Evolutionary conservation across 495 filamentous ascomycete species (phyloP).

Genomic region (Penicillium diatomitis): DNA sequence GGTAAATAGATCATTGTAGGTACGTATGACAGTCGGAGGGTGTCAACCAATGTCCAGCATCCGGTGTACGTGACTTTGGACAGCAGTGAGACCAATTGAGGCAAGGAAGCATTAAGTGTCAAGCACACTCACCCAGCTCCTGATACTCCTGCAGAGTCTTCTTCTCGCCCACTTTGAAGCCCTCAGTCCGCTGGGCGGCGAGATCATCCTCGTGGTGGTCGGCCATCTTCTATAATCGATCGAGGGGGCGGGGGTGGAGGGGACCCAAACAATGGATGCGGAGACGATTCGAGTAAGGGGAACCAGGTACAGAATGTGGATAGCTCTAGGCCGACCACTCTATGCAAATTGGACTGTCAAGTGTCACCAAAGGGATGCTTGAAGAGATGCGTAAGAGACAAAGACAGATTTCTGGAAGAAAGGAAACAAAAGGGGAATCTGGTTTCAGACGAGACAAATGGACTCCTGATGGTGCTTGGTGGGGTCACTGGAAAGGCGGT

Average conservation of each 20-base stretch:
- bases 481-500: slow-evolving; percentile 41
- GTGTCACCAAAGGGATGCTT: not conserved
- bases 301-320: not conserved
- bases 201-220: slow-evolving; percentile 75
- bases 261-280: slow-evolving; percentile 3
- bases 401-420: not conserved
- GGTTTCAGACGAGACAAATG: not conserved
- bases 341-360: not conserved
- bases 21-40: not conserved
- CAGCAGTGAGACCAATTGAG: not conserved
- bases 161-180: slow-evolving; percentile 97
- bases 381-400: not conserved
- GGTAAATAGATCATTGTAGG: not conserved
- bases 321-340: not conserved
- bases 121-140: slow-evolving; percentile 63
- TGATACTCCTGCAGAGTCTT: slow-evolving; percentile 90
- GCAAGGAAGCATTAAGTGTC: too few relatives aligned
- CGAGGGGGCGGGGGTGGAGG: slow-evolving; percentile 11
- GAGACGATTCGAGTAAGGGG: not conserved
- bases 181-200: slow-evolving; percentile 74
- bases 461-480: slow-evolving; percentile 16
- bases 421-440: slow-evolving; percentile 2
- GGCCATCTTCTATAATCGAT: slow-evolving; percentile 48
- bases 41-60: slow-evolving; percentile 1
- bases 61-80: not conserved